Evolutionary conservation across 768 basidiomycete species (phyloP), one percentile per base, ranked within the genome.

Genomic region (Rhizopogon salebrosus): DNA sequence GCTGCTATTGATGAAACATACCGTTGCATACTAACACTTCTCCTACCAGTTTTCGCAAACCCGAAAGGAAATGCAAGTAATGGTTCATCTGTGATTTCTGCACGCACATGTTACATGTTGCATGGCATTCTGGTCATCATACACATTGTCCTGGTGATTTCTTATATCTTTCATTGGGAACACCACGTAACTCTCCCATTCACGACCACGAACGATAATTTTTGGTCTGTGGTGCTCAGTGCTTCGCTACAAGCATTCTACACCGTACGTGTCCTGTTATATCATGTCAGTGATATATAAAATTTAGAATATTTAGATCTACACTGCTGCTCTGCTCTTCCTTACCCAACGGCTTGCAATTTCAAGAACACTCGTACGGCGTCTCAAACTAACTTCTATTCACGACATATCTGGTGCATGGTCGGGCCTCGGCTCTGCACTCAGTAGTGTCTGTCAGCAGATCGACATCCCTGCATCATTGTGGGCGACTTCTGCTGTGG

Each of bases 41-140:
- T 20, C 13, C 11, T n/a, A 6, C 27, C 9, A 45, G 27, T 6
- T 27, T 45, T 18, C 18, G 6, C 27, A n/a, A 43, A 20, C 8
- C 18, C 8, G 13, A 13, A 11, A 29, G 13, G 11, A 20, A 29
- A 31, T 29, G 13, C 6, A 45, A 7, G 4, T 13, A 4, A 45
- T 45, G 20, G 8, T 26, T 27, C 41, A 45, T 31, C 11, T 4
- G 11, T 10, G 31, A 31, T 31, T 31, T 31, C 20, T 9, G 13
- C 27, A 20, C 1, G 18, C 18, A 22, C 29, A 16, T 54, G 55
- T 41, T 50, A 54, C 34, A 18, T 8, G 1, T 13, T 56, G 27
- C 55, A 56, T 37, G 31, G 18, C 48, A 16, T 41, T 7, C 45
- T 61, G 7, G 41, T 61, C 10, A 5, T 35, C 24, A 41, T 61